Evolutionary conservation across 2,329 filamentous ascomycete genomes (phyloP).

Genomic region (Fusarium fracticaudum): DNA sequence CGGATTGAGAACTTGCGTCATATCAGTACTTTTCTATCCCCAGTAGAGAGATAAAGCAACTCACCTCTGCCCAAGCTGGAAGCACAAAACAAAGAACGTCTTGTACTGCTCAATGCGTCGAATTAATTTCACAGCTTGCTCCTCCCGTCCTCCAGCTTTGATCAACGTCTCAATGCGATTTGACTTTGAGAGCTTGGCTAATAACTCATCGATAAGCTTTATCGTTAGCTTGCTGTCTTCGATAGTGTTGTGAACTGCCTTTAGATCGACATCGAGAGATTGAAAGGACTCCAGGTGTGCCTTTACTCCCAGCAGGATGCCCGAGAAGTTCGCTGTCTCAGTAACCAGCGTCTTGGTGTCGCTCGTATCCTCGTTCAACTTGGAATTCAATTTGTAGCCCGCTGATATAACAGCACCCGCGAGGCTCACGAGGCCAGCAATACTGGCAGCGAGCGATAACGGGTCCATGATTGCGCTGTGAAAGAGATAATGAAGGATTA

Average conservation of each 20-base stretch:
- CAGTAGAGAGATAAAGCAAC: no score
- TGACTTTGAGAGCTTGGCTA: not conserved
- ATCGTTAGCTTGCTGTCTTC: not conserved
- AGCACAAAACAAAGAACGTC: not conserved
- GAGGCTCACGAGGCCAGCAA: not conserved
- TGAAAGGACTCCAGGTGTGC: not conserved
- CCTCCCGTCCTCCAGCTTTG: not conserved
- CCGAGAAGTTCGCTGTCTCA: not conserved
- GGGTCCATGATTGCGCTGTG: not conserved
- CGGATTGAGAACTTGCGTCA: rapidly evolving
- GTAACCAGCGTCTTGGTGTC: not conserved
- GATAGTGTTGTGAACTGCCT: rapidly evolving
- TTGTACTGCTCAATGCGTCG: not conserved
- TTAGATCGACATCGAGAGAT: rapidly evolving
- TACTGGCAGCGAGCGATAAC: not conserved
- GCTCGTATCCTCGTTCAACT: not conserved
- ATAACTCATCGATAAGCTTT: not conserved
- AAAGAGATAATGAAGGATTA: rapidly evolving
- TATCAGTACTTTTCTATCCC: not conserved
- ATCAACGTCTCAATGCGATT: not conserved
- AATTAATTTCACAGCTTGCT: not conserved
- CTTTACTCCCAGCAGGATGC: not conserved
- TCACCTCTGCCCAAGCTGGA: not conserved
- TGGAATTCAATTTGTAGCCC: not conserved
- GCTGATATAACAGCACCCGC: not conserved